Conservation (phyloP, 306 rosid species). For the Gastrolobium bilobum region DNA sequence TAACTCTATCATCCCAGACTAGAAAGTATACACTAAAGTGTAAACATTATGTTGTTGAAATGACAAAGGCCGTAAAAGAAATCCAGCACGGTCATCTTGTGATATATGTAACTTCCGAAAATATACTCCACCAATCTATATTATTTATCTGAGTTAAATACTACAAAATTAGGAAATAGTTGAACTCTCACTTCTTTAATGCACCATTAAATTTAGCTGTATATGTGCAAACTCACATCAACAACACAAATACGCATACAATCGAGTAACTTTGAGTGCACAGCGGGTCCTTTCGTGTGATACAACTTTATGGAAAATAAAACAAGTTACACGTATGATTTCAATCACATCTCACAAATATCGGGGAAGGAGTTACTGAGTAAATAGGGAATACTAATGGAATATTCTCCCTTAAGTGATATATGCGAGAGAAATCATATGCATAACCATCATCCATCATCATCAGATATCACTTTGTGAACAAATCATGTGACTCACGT, state of each 20-base stretch:
- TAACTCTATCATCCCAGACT: background rate
- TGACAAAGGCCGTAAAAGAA: background rate
- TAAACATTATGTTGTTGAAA: background rate
- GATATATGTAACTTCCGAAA: background rate
- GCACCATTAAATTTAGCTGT: background rate
- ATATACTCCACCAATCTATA: background rate
- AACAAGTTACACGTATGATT: background rate
- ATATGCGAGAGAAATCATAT: background rate
- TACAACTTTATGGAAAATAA: background rate
- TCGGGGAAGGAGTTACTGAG: background rate
- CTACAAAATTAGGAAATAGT: constrained; percentile 10
- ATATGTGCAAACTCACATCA: background rate
- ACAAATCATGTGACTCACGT: constrained; percentile 1
- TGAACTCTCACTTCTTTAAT: background rate
- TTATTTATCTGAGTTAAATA: background rate
- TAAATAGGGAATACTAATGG: background rate
- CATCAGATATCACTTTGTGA: background rate
- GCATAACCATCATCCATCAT: background rate
- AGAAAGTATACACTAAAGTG: background rate
- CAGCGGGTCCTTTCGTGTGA: background rate
- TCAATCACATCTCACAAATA: background rate
- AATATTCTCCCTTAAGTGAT: background rate
- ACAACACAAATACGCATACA: background rate
- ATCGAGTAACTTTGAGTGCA: constrained; percentile 1
- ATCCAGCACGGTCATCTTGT: background rate